Evolutionary conservation across 208 protist genomes (phyloP).

Genomic region (Strigomonas culicis): DNA sequence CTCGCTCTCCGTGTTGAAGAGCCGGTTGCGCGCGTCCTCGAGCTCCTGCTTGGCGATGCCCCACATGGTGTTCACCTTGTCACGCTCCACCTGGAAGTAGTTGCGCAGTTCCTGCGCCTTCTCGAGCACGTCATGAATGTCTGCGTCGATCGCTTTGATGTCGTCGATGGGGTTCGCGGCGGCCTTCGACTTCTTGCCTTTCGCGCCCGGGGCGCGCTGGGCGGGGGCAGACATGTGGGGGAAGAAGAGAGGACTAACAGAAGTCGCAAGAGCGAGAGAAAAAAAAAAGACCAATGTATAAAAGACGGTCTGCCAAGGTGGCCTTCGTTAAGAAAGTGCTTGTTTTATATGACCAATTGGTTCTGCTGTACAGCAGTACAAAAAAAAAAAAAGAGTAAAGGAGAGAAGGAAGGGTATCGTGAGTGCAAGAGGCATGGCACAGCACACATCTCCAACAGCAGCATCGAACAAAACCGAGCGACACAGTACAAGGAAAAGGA

Average conservation of each 20-base stretch:
- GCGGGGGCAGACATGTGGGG: neutral
- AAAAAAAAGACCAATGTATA: conserved; percentile 8
- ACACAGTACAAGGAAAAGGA: conserved; percentile 1
- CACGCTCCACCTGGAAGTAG: conserved; percentile 96
- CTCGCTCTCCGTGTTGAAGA: conserved; percentile 90
- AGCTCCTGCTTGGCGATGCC: conserved; percentile 92
- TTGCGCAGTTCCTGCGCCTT: conserved; percentile 92
- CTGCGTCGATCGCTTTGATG: conserved; percentile 36
- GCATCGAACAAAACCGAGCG: neutral
- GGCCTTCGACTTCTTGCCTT: conserved; percentile 28
- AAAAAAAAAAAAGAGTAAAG: neutral
- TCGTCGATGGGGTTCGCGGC: conserved; percentile 34
- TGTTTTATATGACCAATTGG: neutral
- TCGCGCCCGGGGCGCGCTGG: neutral
- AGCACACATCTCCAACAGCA: neutral
- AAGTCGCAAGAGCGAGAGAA: conserved; percentile 5
- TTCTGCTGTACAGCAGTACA: neutral
- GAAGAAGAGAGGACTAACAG: conserved; percentile 6
- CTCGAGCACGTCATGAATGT: conserved; percentile 77
- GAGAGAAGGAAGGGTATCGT: neutral
- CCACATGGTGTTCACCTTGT: conserved; percentile 94
- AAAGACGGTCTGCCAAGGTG: neutral
- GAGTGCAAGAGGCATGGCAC: neutral
- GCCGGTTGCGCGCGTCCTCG: conserved; percentile 59
- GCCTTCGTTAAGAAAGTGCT: conserved; percentile 1